A percentile compares a stretch with the other conserved stretches of the same genome.
Conservation (phyloP, 1,284 basidiomycete species). For the Agaricales sp. region DNA sequence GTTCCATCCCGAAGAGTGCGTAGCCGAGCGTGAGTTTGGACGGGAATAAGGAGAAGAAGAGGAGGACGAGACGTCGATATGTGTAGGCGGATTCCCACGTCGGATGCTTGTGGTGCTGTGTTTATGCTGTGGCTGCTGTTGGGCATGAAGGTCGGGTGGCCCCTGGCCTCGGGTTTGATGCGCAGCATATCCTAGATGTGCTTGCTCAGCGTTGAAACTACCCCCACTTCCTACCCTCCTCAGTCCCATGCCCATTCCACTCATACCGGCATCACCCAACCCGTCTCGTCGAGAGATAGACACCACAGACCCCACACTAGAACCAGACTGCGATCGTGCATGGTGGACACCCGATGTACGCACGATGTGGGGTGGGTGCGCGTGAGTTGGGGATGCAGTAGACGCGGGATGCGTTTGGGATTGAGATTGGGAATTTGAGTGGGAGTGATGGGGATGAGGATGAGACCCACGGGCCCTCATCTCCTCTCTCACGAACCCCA, state of each 20-base stretch:
- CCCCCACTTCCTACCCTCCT: neutral
- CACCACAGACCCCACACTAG: no score
- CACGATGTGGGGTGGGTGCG: no score
- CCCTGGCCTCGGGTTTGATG: no score
- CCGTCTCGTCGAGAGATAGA: no score
- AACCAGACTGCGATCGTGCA: no score
- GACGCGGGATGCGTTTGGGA: slow-evolving; percentile 10
- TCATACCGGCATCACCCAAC: no score
- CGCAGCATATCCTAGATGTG: no score
- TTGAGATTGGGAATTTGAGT: slow-evolving; percentile 13
- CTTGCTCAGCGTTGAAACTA: neutral
- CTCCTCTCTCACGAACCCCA: slow-evolving; percentile 60
- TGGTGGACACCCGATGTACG: no score
- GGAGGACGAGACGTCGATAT: neutral
- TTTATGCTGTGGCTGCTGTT: neutral
- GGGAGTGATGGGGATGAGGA: slow-evolving; percentile 2
- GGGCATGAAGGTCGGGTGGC: no score
- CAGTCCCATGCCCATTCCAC: no score
- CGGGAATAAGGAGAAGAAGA: neutral
- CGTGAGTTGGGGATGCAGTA: no score
- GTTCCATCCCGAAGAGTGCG: slow-evolving; percentile 15
- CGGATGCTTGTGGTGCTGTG: neutral
- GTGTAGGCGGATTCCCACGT: neutral
- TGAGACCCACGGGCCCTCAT: slow-evolving; percentile 30
- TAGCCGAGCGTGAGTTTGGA: slow-evolving; percentile 11